These are phyloP conservation scores for Talaromyces sp. DNA, from an alignment of 2,329 filamentous ascomycete genomes.

Conservation along the genomic window DNA sequence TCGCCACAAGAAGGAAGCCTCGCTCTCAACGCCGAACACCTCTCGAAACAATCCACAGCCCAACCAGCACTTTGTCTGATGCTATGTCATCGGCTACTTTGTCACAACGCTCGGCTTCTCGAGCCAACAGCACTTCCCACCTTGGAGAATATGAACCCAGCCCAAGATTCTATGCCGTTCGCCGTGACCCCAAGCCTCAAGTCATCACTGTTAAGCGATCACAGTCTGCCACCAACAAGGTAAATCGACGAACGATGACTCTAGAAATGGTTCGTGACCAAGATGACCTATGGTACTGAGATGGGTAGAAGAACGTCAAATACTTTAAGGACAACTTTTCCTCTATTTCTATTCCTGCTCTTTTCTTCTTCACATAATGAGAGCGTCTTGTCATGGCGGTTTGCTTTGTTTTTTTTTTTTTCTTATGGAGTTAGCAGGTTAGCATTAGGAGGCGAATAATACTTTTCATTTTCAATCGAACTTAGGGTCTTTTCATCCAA, in stretches of 20 bases:
- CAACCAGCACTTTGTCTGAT: slow-evolving; percentile 5
- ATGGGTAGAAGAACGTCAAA: not conserved
- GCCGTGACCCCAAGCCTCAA: slow-evolving; percentile 22
- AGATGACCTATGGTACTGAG: slow-evolving; percentile 33
- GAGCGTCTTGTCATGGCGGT: not conserved
- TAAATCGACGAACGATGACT: slow-evolving; percentile 28
- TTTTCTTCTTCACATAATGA: not conserved
- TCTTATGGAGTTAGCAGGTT: not conserved
- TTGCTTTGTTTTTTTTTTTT: not conserved
- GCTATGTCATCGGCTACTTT: slow-evolving; percentile 1
- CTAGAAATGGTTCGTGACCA: slow-evolving; percentile 36
- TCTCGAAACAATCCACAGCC: slow-evolving; percentile 1
- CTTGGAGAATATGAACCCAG: slow-evolving; percentile 8
- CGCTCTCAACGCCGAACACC: not conserved
- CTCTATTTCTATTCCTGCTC: not conserved
- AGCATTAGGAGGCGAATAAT: slow-evolving; percentile 3
- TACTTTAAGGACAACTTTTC: not conserved
- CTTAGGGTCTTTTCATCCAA: not conserved
- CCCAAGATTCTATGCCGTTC: slow-evolving; percentile 9
- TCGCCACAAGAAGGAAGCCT: not conserved
- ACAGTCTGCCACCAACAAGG: slow-evolving; percentile 14
- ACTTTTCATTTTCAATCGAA: not conserved
- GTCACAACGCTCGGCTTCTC: not conserved
- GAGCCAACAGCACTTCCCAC: not conserved
- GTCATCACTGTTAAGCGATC: slow-evolving; percentile 19